Base-by-base conservation (phyloP, 2,329 filamentous ascomycete species). In the Epichloe glyceriae region DNA sequence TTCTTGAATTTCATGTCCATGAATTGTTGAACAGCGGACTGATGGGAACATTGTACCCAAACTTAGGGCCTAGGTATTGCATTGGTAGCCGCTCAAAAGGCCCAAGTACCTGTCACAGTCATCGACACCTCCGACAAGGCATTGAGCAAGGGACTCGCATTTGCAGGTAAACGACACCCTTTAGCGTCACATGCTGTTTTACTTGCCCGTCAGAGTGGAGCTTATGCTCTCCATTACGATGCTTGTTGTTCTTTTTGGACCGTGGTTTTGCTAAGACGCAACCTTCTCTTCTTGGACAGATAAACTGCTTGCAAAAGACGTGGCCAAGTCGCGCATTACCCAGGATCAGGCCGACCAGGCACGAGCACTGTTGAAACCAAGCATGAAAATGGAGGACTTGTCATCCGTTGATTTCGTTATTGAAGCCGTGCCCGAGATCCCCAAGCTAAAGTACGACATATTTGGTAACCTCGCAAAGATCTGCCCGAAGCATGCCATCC, bases 391-490 rank as follows among this genome's bases (percentile, higher is more conserved):
- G 59, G 85, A 89, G 44, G 78, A 84, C 52, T 80, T 97, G 20
- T 80, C 80, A 26, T 78, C 82, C n/a, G 86, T 89, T 37, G 93
- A 98, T 71, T 96, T 98, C 67, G 85, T 98, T 51, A 97, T 98
- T 62, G 93, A 98, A 73, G 93, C 93, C 15, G 89, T 98, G 8
- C 93, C 93, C 37, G 90, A 96, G 73, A 91, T 95, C 50, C 83
- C 86, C 40, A 74, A 83, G 48, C 79, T 98, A 56, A 98, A 98
- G 70, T 82, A 83, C 57, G 81, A 83, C 57, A 94, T 98, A 58
- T 98, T 98, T 71, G 73, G 80, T 56, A 78, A 85, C 62, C 78
- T 98, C 11, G 89, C 90, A 6, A 72, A 86, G 60, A 82, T 95
- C 58, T 90, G 86, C 58, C 83, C 88, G 11, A 73, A 83, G 49